phyloP scores from a whole-genome alignment of 768 basidiomycete genomes.

The Boletus sp. region DNA sequence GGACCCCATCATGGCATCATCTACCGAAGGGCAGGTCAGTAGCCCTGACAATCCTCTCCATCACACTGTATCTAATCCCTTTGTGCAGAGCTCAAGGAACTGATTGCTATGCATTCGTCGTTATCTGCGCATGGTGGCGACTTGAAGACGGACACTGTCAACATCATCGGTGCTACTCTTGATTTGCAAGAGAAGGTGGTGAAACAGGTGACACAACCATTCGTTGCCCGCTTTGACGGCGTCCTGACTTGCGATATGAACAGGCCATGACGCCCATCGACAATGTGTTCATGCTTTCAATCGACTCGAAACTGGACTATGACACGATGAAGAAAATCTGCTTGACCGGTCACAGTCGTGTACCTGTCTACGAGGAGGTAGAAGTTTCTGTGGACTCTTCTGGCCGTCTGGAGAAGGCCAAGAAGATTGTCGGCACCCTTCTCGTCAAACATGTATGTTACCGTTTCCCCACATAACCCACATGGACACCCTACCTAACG shows the following conservation, averaged over 20 bases:
- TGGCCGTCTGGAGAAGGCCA: conserved; percentile 51
- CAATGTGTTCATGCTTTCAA: conserved; percentile 84
- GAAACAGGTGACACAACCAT: conserved; percentile 43
- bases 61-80: not conserved
- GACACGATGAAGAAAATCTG: conserved; percentile 74
- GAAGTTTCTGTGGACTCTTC: conserved; percentile 48
- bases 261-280: conserved; percentile 82
- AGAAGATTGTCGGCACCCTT: conserved; percentile 84
- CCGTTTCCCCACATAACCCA: not conserved
- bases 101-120: conserved; percentile 85
- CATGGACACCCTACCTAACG: not conserved
- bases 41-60: not conserved
- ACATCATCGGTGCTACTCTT: conserved; percentile 86
- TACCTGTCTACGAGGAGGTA: conserved; percentile 80
- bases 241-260: not conserved
- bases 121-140: conserved; percentile 78
- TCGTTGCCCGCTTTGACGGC: not conserved
- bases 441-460: conserved; percentile 70
- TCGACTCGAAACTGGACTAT: conserved; percentile 80
- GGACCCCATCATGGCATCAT: conserved; percentile 90
- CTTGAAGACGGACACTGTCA: conserved; percentile 81
- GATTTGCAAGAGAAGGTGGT: conserved; percentile 88
- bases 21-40: conserved; percentile 67
- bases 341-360: conserved; percentile 77
- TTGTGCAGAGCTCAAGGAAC: conserved; percentile 71